These are phyloP conservation scores for Sporisorium scitamineum DNA, from an alignment of 1,284 basidiomycete genomes.

Conservation along the genomic window DNA sequence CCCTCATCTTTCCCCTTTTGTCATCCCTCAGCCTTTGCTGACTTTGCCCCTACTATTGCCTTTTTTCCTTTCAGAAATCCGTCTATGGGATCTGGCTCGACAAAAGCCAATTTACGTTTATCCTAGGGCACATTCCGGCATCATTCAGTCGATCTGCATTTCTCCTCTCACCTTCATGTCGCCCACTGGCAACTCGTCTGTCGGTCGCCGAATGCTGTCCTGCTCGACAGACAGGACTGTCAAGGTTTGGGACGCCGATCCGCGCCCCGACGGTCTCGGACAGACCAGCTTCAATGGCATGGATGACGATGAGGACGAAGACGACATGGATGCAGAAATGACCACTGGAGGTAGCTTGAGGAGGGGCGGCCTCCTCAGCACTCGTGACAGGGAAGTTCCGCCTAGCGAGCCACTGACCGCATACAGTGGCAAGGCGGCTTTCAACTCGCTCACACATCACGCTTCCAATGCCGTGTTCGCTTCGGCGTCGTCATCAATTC, in stretches of 20 bases:
- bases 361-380: slow-evolving; percentile 57
- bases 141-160: slow-evolving; percentile 81
- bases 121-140: slow-evolving; percentile 88
- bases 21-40: not conserved
- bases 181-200: slow-evolving; percentile 54
- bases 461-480: slow-evolving; percentile 87
- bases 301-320: slow-evolving; percentile 66
- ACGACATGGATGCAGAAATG: slow-evolving; percentile 54
- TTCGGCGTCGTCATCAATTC: slow-evolving; percentile 90
- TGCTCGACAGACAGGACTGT: slow-evolving; percentile 91
- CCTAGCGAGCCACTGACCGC: slow-evolving; percentile 62
- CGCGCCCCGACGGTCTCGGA: slow-evolving; percentile 66
- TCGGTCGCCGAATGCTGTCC: slow-evolving; percentile 78
- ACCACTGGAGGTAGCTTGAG: slow-evolving; percentile 56
- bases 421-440: slow-evolving; percentile 63
- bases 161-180: slow-evolving; percentile 74
- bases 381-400: slow-evolving; percentile 47
- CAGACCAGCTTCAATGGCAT: slow-evolving; percentile 58
- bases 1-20: not conserved
- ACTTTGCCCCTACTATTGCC: not conserved
- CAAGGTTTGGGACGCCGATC: slow-evolving; percentile 83
- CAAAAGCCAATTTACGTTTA: slow-evolving; percentile 78
- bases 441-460: slow-evolving; percentile 93
- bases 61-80: slow-evolving; percentile 75
- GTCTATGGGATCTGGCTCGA: slow-evolving; percentile 85